Evolutionary conservation across 2,329 filamentous ascomycete genomes (phyloP).

Genomic region (Colletotrichum falcatum): DNA sequence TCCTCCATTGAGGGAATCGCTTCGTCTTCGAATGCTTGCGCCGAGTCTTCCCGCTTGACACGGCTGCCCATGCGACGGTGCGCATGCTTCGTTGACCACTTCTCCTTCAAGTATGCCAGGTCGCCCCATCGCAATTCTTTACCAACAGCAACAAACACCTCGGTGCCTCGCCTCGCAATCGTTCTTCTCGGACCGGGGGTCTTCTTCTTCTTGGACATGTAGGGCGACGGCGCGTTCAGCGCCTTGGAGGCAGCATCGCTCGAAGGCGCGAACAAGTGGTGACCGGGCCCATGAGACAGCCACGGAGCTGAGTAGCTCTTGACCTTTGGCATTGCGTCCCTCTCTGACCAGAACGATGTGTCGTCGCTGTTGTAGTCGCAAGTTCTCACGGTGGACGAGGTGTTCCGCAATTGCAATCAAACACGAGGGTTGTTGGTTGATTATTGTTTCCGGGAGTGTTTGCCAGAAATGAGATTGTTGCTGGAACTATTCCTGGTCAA

Average conservation of each 20-base stretch:
- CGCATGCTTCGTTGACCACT: constrained; percentile 50
- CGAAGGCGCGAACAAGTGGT: constrained; percentile 77
- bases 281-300: constrained; percentile 84
- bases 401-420: not conserved
- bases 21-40: constrained; percentile 51
- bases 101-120: constrained; percentile 81
- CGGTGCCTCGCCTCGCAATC: constrained; percentile 84
- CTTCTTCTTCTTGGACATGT: constrained; percentile 57
- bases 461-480: not conserved
- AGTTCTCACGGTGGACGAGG: not conserved
- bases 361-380: constrained; percentile 2
- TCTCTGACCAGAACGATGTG: not conserved
- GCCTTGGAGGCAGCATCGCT: constrained; percentile 48
- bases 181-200: constrained; percentile 68
- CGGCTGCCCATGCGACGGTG: constrained; percentile 50
- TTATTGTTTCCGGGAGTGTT: not conserved
- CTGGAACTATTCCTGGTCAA: constrained; percentile 15
- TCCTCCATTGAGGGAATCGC: constrained; percentile 46
- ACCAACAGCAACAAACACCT: constrained; percentile 89
- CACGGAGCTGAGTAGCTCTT: constrained; percentile 88
- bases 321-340: constrained; percentile 80
- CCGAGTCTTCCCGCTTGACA: constrained; percentile 63
- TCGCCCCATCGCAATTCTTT: constrained; percentile 95
- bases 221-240: constrained; percentile 50
- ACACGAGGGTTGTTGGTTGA: not conserved